phyloP scores from a whole-genome alignment of 1,284 basidiomycete species.

The Fomes fomentarius region DNA sequence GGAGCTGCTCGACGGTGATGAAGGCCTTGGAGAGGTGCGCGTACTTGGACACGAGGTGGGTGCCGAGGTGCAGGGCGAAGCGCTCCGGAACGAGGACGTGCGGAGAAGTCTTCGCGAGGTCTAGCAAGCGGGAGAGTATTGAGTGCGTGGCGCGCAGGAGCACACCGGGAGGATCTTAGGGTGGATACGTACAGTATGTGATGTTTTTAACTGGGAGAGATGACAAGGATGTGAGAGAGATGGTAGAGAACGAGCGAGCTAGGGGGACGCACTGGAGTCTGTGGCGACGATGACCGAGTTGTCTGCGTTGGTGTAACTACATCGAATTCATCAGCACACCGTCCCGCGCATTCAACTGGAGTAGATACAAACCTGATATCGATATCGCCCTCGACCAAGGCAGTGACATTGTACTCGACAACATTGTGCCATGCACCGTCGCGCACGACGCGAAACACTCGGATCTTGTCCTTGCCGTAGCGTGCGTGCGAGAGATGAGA shows the following conservation, averaged over 20 bases:
- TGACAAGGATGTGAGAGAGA: neutral
- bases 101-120: conserved; percentile 86
- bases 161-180: neutral
- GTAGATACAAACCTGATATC: conserved; percentile 58
- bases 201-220: conserved; percentile 83
- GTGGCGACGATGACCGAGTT: conserved; percentile 87
- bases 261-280: conserved; percentile 70
- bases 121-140: conserved; percentile 39
- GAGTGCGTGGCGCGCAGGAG: neutral
- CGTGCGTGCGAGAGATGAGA: conserved; percentile 53
- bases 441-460: conserved; percentile 85
- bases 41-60: conserved; percentile 87
- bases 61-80: conserved; percentile 87
- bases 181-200: conserved; percentile 78
- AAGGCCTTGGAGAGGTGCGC: conserved; percentile 77
- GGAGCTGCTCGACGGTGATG: conserved; percentile 80
- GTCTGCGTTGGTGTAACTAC: conserved; percentile 81
- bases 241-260: neutral
- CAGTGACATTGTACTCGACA: conserved; percentile 81
- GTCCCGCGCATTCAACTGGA: too few relatives aligned
- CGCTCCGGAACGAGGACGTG: conserved; percentile 82
- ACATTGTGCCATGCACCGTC: conserved; percentile 68
- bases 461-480: conserved; percentile 88
- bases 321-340: neutral
- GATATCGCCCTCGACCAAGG: conserved; percentile 82